Conservation (phyloP, 2,329 filamentous ascomycete genomes). For the Emericellopsis cladophorae region DNA sequence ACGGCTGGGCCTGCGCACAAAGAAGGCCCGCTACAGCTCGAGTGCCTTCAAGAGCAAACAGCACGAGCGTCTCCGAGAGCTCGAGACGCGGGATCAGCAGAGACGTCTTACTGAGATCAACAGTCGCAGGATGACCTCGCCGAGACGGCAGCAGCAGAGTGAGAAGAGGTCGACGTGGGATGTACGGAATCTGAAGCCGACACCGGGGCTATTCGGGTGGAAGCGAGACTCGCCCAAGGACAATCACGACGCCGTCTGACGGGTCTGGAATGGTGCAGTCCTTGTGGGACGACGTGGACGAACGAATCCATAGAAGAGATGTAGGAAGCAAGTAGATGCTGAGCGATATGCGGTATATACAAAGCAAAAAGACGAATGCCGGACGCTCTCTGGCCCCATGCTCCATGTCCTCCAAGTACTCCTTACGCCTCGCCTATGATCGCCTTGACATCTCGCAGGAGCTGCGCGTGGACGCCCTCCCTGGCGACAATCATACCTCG, state of each 20-base stretch:
- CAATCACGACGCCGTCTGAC: background rate
- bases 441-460: constrained; percentile 16
- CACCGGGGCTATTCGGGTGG: background rate
- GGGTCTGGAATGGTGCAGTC: no score
- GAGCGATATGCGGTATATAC: no score
- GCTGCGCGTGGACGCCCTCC: constrained; percentile 22
- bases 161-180: constrained; percentile 3
- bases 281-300: no score
- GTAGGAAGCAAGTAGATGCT: no score
- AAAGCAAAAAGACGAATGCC: no score
- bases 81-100: constrained; percentile 4
- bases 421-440: background rate
- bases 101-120: constrained; percentile 7
- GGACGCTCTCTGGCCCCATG: no score
- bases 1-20: constrained; percentile 5
- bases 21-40: constrained; percentile 5
- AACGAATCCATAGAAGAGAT: no score
- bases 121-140: constrained; percentile 3
- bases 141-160: background rate
- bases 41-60: constrained; percentile 5
- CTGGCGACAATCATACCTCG: constrained; percentile 30
- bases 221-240: background rate
- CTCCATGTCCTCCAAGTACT: no score
- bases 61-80: constrained; percentile 4
- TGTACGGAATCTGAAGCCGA: background rate